Percentiles rank a stretch among this genome's conserved stretches.
These are phyloP conservation scores for Gossypium arboreum DNA, from an alignment of 345 rosid species.

Conservation along the genomic window DNA sequence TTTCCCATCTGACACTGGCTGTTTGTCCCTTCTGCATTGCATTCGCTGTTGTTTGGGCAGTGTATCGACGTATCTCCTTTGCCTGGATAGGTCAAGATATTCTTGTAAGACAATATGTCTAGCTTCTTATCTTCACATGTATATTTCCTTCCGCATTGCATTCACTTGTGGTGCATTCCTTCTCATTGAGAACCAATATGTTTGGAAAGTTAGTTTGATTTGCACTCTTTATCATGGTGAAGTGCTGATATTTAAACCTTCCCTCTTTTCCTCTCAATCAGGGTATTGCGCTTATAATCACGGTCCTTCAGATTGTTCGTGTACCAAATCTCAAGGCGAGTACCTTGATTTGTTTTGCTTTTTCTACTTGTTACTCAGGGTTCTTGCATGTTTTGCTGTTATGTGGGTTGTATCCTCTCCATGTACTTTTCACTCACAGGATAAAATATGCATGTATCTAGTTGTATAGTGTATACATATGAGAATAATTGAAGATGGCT, in stretches of 20 bases:
- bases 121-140: neutral
- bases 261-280: conserved; percentile 26
- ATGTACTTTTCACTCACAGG: neutral
- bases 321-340: conserved; percentile 92
- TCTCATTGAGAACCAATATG: conserved; percentile 4
- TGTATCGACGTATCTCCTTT: conserved; percentile 50
- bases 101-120: conserved; percentile 60
- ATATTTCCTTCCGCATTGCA: neutral
- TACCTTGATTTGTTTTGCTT: neutral
- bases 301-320: conserved; percentile 93
- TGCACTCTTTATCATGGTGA: neutral
- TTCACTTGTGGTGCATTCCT: conserved; percentile 3
- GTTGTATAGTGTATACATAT: neutral
- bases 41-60: conserved; percentile 89
- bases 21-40: conserved; percentile 90
- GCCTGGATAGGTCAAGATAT: conserved; percentile 99
- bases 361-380: neutral
- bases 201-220: neutral
- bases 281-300: conserved; percentile 92
- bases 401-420: neutral
- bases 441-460: neutral
- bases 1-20: conserved; percentile 79
- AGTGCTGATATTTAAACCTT: neutral
- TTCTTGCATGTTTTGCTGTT: conserved; percentile 1
- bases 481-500: neutral